Conservation (phyloP, 345 rosid species). For the Populus ilicifolia region DNA sequence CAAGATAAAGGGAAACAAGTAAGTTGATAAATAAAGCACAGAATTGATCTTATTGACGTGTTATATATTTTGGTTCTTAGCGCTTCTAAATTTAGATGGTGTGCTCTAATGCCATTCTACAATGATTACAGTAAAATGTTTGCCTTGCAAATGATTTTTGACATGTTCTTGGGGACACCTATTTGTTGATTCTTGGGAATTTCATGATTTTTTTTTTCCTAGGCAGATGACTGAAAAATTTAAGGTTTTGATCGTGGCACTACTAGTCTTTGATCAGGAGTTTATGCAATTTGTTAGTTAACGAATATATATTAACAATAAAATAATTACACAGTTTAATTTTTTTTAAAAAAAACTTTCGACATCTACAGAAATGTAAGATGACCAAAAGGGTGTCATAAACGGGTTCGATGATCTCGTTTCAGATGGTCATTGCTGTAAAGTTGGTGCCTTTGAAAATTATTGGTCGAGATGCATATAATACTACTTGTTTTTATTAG, state of each 20-base stretch:
- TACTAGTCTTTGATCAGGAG: not conserved
- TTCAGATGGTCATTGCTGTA: not conserved
- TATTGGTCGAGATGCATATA: not conserved
- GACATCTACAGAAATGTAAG: not conserved
- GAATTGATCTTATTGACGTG: not conserved
- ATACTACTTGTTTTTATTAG: not conserved
- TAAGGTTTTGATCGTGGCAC: not conserved
- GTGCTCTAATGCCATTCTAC: not conserved
- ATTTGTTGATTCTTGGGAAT: slow-evolving; percentile 3
- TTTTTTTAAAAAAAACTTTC: no score
- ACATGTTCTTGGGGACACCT: not conserved
- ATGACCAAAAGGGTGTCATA: not conserved
- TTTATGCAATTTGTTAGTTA: not conserved
- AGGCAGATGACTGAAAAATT: not conserved
- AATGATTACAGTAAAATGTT: not conserved
- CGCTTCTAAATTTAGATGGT: not conserved
- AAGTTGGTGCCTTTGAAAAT: not conserved
- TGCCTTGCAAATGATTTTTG: not conserved
- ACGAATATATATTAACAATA: not conserved
- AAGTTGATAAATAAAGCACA: slow-evolving; percentile 1
- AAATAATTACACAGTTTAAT: no score
- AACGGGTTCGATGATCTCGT: not conserved
- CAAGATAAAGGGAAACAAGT: slow-evolving; percentile 34
- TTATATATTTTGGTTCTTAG: not conserved
- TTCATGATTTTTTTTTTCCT: not conserved